A percentile compares a stretch with the other conserved stretches of the same genome.
These are phyloP conservation scores for Strobilomyces confusus DNA, from an alignment of 768 basidiomycete species.

Conservation along the genomic window DNA sequence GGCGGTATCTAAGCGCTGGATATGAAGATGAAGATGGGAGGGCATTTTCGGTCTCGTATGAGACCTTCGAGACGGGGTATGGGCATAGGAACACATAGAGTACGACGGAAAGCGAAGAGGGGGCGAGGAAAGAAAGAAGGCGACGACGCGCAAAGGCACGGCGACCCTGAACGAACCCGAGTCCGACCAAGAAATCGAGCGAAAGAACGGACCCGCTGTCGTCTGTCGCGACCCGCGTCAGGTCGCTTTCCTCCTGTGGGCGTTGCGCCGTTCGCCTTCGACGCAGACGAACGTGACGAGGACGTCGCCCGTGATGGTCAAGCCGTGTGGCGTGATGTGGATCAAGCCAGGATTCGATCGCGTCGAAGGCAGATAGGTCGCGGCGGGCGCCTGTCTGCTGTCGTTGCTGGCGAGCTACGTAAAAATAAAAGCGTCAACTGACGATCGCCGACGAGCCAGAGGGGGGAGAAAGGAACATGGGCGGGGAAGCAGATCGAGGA, in stretches of 20 bases:
- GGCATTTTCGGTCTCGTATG: no score
- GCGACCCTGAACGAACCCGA: not conserved
- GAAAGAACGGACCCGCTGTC: not conserved
- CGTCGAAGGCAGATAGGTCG: constrained; percentile 26
- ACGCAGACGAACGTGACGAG: constrained; percentile 31
- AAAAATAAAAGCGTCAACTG: not conserved
- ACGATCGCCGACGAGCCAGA: not conserved
- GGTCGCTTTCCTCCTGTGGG: constrained; percentile 18
- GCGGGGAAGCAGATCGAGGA: no score
- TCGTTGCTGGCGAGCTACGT: constrained; percentile 31
- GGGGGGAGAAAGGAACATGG: not conserved
- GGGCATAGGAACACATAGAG: not conserved
- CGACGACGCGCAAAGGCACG: not conserved
- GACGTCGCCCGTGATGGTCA: constrained; percentile 32
- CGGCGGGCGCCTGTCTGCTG: constrained; percentile 30
- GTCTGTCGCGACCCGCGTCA: not conserved
- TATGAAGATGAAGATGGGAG: no score
- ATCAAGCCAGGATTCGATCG: constrained; percentile 28
- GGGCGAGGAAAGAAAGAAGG: not conserved
- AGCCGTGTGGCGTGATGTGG: constrained; percentile 31
- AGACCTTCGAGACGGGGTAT: no score
- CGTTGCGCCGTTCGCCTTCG: constrained; percentile 31
- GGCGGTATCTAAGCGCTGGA: no score
- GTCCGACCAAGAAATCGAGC: not conserved
- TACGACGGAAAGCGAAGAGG: not conserved